These are phyloP conservation scores for Gaertneriomyces sp. DNA, from an alignment of 192 early-diverging fungal species.

Conservation along the genomic window DNA sequence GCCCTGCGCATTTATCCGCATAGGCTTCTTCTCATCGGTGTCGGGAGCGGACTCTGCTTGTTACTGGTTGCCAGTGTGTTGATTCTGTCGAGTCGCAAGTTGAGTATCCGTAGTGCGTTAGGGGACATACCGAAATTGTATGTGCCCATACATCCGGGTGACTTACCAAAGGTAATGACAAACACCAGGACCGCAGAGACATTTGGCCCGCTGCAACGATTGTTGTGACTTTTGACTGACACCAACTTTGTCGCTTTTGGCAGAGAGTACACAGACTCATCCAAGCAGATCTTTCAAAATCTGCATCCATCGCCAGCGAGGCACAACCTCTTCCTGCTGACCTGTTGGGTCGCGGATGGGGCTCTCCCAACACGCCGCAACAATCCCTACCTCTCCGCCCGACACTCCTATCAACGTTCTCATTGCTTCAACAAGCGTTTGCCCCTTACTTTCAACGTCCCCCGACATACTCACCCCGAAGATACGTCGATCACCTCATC, in stretches of 20 bases:
- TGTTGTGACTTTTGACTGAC: not conserved
- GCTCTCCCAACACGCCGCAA: constrained; percentile 1
- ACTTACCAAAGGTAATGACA: constrained; percentile 29
- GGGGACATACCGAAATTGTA: constrained; percentile 37
- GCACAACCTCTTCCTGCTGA: constrained; percentile 25
- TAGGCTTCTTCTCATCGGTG: constrained; percentile 10
- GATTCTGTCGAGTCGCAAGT: constrained; percentile 27
- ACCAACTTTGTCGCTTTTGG: not conserved
- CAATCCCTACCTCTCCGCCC: not conserved
- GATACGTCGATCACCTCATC: constrained; percentile 17
- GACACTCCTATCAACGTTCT: not conserved
- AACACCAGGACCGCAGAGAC: not conserved
- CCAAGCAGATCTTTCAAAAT: constrained; percentile 33
- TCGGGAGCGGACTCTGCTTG: constrained; percentile 6
- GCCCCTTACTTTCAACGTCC: constrained; percentile 1
- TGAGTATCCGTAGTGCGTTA: constrained; percentile 25
- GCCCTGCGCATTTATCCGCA: constrained; percentile 19
- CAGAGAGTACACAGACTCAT: constrained; percentile 26
- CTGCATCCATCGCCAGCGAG: constrained; percentile 20
- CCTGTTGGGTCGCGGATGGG: constrained; percentile 25
- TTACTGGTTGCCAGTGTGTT: constrained; percentile 24
- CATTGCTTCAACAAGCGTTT: not conserved
- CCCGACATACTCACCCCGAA: not conserved
- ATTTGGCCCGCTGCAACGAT: not conserved
- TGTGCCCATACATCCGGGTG: constrained; percentile 38